A percentile compares a stretch with the other conserved stretches of the same genome.
These are phyloP conservation scores for Barnettozyma salicaria DNA, from an alignment of 805 yeast species.

Conservation along the genomic window DNA sequence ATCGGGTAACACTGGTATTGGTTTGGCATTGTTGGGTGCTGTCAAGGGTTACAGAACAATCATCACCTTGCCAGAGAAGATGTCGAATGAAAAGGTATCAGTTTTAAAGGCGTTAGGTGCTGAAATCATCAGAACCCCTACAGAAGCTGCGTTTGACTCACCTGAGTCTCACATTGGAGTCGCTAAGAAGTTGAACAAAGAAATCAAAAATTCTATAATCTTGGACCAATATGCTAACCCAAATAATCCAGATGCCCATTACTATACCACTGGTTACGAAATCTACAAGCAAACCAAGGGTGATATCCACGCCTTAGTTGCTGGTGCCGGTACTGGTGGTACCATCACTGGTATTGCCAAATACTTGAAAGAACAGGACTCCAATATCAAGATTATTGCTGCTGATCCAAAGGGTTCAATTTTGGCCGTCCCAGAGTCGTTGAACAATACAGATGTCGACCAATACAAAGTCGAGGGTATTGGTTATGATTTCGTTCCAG, in stretches of 20 bases:
- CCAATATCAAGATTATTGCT: slow-evolving; percentile 57
- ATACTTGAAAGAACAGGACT: slow-evolving; percentile 66
- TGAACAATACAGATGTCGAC: slow-evolving; percentile 47
- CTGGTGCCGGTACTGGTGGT: slow-evolving; percentile 96
- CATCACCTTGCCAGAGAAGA: slow-evolving; percentile 84
- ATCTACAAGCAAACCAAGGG: slow-evolving; percentile 78
- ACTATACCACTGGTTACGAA: slow-evolving; percentile 78
- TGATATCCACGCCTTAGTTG: slow-evolving; percentile 65
- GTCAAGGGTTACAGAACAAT: slow-evolving; percentile 82
- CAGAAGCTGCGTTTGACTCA: slow-evolving; percentile 89
- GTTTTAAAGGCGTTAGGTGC: slow-evolving; percentile 88
- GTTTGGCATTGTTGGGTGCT: slow-evolving; percentile 81
- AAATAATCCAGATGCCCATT: slow-evolving; percentile 81
- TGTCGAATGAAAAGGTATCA: slow-evolving; percentile 86
- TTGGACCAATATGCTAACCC: slow-evolving; percentile 77
- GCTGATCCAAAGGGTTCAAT: slow-evolving; percentile 89
- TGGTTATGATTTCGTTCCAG: slow-evolving; percentile 85
- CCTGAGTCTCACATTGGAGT: slow-evolving; percentile 91
- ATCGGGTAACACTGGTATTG: slow-evolving; percentile 89
- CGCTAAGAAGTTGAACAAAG: slow-evolving; percentile 71
- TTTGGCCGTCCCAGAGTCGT: slow-evolving; percentile 69
- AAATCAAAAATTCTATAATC: slow-evolving; percentile 78
- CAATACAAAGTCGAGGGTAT: slow-evolving; percentile 85
- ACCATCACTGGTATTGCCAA: slow-evolving; percentile 78
- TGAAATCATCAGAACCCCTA: slow-evolving; percentile 85